Evolutionary conservation across 2,329 filamentous ascomycete genomes (phyloP).

Genomic region (Chrysoporthe puriensis): DNA sequence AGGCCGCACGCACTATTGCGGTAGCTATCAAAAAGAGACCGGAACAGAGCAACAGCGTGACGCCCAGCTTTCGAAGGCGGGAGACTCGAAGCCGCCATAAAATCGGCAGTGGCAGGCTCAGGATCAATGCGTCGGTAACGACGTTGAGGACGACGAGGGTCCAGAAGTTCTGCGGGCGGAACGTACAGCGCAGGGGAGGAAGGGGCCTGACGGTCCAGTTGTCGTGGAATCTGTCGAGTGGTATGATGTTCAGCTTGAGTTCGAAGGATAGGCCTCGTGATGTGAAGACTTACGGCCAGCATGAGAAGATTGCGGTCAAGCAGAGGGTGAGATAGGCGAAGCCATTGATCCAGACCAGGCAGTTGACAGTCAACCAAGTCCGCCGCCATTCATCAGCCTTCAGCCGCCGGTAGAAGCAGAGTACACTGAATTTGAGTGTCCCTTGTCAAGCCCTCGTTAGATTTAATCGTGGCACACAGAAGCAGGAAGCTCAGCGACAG

Average conservation of each 20-base stretch:
- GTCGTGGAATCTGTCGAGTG: constrained; percentile 15
- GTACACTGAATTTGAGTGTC: constrained; percentile 35
- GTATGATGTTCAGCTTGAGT: background rate
- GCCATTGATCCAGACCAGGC: constrained; percentile 32
- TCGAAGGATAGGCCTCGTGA: background rate
- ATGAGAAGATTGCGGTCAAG: constrained; percentile 17
- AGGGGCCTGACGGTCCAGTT: constrained; percentile 35
- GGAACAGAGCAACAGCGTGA: constrained; percentile 33
- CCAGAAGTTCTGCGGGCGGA: constrained; percentile 25
- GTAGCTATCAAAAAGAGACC: constrained; percentile 36
- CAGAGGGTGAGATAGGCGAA: constrained; percentile 29
- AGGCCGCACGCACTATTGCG: constrained; percentile 32
- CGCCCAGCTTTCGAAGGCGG: constrained; percentile 21
- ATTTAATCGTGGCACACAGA: no score
- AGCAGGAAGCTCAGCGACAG: background rate
- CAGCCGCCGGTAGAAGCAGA: constrained; percentile 36
- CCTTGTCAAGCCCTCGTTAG: constrained; percentile 25
- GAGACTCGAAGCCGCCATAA: constrained; percentile 34
- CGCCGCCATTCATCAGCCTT: constrained; percentile 31
- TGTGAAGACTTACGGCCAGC: constrained; percentile 11
- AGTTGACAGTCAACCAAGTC: constrained; percentile 23
- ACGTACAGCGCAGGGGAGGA: constrained; percentile 24
- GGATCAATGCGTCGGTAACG: constrained; percentile 33
- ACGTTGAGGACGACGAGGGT: constrained; percentile 33
- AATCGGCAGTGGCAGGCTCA: constrained; percentile 35